Evolutionary conservation across 1,284 basidiomycete genomes (phyloP), one percentile per base, ranked within the genome.

Genomic region (Moniliophthora roreri): DNA sequence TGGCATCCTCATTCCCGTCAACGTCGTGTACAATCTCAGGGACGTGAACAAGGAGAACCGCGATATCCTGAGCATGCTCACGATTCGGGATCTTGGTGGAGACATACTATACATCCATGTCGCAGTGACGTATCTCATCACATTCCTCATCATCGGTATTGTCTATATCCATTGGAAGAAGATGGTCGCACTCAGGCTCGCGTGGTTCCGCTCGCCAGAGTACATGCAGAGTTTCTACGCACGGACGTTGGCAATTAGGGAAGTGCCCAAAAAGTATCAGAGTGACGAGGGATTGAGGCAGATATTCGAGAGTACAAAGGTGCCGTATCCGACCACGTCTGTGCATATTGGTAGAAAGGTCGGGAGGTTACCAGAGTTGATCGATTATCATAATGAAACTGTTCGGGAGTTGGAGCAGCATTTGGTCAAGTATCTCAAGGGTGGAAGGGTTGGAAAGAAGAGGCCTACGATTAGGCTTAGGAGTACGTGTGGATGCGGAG

Each of bases 371-470:
- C 88, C 91, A 0, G 81, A 89, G 53, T 73, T 93, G 48, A 87
- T 93, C 60, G 85, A 94, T 48, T 86, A 85, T 59, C 93, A 97
- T 72, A 95, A 95, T 69, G 73, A 89, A 48, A 87, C 90, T 11
- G 93, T 98, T 13, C 77, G 85, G 45, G 85, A 93, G 56, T 82
- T 97, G 38, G 95, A 98, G 66, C 73, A 80, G 40, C 78, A 91
- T 26, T 78, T 97, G 13, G 93, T 95, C 44, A 85, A 82, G 59
- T 95, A 95, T 67, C 79, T 96, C 54, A 90, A 93, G 63, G 84
- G 80, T 16, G 89, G 89, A 7, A 82, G 82, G 62, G 73, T 92
- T 37, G 87, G 78, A 21, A 78, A 83, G 58, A 87, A 87, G 56
- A 76, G 94, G 23, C 94, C 94, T 0, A 89, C 76, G 1, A 81